Conservation (phyloP, 2,329 filamentous ascomycete genomes). For the Calonectria leucothoes region DNA sequence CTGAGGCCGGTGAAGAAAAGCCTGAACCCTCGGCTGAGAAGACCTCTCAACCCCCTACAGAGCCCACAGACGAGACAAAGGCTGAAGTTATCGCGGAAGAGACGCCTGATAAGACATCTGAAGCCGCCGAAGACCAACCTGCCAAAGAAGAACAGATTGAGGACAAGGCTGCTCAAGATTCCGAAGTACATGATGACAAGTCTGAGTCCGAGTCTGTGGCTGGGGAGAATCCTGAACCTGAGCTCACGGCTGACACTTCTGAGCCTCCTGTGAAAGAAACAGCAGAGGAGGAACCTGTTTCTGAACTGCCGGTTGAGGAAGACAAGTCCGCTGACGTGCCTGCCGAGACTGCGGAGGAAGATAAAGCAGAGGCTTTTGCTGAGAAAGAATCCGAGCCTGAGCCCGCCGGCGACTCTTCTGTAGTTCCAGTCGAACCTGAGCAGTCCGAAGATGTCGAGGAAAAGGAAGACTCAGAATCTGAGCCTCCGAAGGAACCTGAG, state of each 20-base stretch:
- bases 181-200: not conserved
- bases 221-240: not conserved
- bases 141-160: not conserved
- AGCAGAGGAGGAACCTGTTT: not conserved
- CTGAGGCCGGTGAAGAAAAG: too few relatives aligned
- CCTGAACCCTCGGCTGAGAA: not conserved
- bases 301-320: not conserved
- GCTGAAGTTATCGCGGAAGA: not conserved
- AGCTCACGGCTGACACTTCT: not conserved
- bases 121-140: not conserved
- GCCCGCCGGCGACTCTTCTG: not conserved
- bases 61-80: too few relatives aligned
- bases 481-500: constrained; percentile 8
- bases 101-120: too few relatives aligned
- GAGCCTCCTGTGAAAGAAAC: not conserved
- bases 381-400: not conserved
- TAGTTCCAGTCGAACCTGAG: constrained; percentile 10
- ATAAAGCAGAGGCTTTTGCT: not conserved
- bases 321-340: not conserved
- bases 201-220: not conserved
- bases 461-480: not conserved
- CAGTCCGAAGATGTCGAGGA: not conserved
- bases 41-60: too few relatives aligned
- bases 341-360: not conserved
- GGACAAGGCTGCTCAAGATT: not conserved